These are phyloP conservation scores for Diphasiastrum complanatum DNA, from an alignment of 83 land plant species.

Conservation along the genomic window DNA sequence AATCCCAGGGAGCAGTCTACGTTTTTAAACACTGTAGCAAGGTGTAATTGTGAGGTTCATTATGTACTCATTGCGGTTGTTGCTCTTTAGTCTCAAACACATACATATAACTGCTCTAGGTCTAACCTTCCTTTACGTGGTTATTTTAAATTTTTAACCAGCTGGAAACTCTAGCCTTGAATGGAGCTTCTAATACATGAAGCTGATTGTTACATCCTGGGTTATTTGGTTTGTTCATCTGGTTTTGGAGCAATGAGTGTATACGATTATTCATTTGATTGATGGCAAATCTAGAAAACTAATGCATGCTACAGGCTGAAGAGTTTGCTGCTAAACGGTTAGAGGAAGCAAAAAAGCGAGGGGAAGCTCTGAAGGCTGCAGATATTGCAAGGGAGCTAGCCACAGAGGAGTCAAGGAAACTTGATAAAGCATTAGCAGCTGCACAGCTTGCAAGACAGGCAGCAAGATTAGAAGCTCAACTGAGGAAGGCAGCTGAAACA, in stretches of 20 bases:
- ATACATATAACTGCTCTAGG: too few relatives aligned
- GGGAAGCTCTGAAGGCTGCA: background rate
- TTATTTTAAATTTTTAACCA: too few relatives aligned
- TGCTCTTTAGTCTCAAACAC: too few relatives aligned
- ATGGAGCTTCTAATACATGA: too few relatives aligned
- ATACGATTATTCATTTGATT: background rate
- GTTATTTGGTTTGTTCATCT: background rate
- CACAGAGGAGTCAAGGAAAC: background rate
- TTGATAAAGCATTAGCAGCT: background rate
- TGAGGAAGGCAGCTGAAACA: background rate
- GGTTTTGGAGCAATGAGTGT: background rate
- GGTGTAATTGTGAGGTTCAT: too few relatives aligned
- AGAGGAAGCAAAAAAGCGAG: slow-evolving; percentile 2
- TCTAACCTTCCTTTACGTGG: too few relatives aligned
- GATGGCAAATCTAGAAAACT: background rate
- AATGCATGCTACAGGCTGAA: slow-evolving; percentile 1
- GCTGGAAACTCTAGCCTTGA: too few relatives aligned
- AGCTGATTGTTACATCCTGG: too few relatives aligned
- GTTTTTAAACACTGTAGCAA: too few relatives aligned
- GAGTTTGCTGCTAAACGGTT: background rate
- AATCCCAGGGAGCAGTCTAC: too few relatives aligned
- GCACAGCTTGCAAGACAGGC: background rate
- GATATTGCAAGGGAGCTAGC: background rate
- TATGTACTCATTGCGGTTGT: too few relatives aligned
- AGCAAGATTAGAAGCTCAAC: background rate